Evolutionary conservation across 2,329 filamentous ascomycete genomes (phyloP).

Genomic region (Aspergillus novofumigatus): DNA sequence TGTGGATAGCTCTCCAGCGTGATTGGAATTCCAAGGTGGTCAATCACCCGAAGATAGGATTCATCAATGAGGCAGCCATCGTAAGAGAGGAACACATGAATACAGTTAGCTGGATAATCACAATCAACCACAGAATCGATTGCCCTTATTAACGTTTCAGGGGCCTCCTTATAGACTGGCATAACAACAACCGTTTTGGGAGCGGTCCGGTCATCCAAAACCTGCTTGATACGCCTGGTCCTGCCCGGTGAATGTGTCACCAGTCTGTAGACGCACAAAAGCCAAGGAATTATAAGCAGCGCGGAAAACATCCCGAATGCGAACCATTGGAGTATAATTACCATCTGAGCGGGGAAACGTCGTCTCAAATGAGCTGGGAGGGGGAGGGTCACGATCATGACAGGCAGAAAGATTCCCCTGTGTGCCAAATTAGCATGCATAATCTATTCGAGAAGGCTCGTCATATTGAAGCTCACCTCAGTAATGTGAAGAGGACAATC

Average conservation of each 20-base stretch:
- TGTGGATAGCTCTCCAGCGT: conserved; percentile 70
- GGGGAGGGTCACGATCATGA: conserved; percentile 90
- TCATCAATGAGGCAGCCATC: conserved; percentile 88
- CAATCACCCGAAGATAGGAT: conserved; percentile 79
- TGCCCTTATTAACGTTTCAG: conserved; percentile 76
- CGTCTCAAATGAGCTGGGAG: conserved; percentile 68
- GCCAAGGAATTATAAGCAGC: conserved; percentile 82
- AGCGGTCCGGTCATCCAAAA: conserved; percentile 77
- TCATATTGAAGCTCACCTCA: conserved; percentile 56
- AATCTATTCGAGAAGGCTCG: not conserved
- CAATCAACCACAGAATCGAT: conserved; percentile 89
- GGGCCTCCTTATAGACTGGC: conserved; percentile 93
- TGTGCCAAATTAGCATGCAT: not conserved
- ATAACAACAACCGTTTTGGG: conserved; percentile 95
- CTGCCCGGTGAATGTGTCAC: conserved; percentile 83
- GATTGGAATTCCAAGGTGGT: conserved; percentile 75
- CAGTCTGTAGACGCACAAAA: conserved; percentile 88
- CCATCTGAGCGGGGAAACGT: conserved; percentile 67
- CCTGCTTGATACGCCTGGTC: conserved; percentile 74
- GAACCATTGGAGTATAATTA: conserved; percentile 80
- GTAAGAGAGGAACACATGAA: conserved; percentile 93
- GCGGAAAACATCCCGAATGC: conserved; percentile 90
- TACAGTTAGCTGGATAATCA: conserved; percentile 86
- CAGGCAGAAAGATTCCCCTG: conserved; percentile 80
- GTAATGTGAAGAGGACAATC: conserved; percentile 65